These are phyloP conservation scores for Curvularia eragrostidis DNA, from an alignment of 2,329 filamentous ascomycete species.

Conservation along the genomic window DNA sequence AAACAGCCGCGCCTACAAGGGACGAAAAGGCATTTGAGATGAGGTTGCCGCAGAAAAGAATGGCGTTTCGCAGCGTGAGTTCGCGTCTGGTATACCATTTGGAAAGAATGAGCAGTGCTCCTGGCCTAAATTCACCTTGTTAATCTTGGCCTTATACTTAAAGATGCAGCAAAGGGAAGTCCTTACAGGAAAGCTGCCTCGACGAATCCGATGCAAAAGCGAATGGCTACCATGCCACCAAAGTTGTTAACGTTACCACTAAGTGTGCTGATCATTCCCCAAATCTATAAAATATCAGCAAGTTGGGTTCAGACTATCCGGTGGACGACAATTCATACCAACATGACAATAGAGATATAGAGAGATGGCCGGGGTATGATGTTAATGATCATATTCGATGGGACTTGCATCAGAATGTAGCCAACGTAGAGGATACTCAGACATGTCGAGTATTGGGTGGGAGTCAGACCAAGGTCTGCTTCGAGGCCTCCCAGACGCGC, in stretches of 20 bases:
- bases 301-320: background rate
- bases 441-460: constrained; percentile 45
- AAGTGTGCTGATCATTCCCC: constrained; percentile 50
- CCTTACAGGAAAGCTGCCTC: constrained; percentile 57
- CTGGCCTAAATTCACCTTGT: constrained; percentile 50
- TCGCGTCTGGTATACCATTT: constrained; percentile 70
- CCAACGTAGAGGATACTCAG: constrained; percentile 40
- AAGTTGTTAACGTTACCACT: constrained; percentile 45
- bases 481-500: constrained; percentile 44
- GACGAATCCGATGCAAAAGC: constrained; percentile 49
- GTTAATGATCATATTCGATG: constrained; percentile 56
- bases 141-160: background rate
- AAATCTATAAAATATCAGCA: constrained; percentile 25
- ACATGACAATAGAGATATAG: constrained; percentile 49
- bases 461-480: constrained; percentile 39
- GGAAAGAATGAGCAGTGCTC: constrained; percentile 67
- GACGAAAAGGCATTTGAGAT: constrained; percentile 55
- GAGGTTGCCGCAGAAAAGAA: constrained; percentile 53
- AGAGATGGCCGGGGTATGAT: constrained; percentile 42
- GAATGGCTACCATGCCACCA: constrained; percentile 47
- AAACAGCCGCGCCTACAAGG: constrained; percentile 52
- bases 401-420: constrained; percentile 40
- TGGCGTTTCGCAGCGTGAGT: constrained; percentile 49
- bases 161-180: background rate
- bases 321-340: constrained; percentile 12